These are phyloP conservation scores for Rosa lucieae DNA, from an alignment of 306 rosid genomes.

Conservation along the genomic window DNA sequence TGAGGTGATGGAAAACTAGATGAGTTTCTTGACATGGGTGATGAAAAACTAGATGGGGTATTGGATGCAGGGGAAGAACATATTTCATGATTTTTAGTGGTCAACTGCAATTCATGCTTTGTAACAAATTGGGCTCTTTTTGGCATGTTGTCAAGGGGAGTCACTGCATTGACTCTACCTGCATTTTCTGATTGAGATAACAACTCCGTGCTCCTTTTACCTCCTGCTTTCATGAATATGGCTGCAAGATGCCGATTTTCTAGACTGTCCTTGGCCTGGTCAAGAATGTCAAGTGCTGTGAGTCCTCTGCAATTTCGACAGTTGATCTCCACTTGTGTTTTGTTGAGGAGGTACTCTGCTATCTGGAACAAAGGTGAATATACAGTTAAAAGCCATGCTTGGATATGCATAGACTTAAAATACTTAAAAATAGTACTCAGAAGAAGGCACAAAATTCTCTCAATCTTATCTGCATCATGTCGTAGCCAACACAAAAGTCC, in stretches of 20 bases:
- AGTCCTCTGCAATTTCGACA: constrained; percentile 47
- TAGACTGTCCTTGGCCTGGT: constrained; percentile 36
- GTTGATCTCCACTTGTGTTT: constrained; percentile 45
- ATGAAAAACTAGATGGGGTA: constrained; percentile 16
- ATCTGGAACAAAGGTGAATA: constrained; percentile 40
- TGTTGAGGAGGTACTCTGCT: constrained; percentile 56
- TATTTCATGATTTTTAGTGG: neutral
- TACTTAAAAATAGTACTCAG: neutral
- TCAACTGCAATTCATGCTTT: constrained; percentile 17
- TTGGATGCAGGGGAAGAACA: constrained; percentile 3
- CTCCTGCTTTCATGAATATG: constrained; percentile 45
- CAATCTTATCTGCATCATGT: neutral
- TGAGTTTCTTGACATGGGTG: constrained; percentile 20
- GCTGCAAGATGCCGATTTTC: constrained; percentile 42
- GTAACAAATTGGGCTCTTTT: constrained; percentile 8
- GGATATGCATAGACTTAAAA: neutral
- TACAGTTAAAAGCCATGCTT: neutral
- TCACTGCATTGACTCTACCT: neutral
- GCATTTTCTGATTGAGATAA: constrained; percentile 27
- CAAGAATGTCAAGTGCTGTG: constrained; percentile 65
- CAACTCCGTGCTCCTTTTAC: constrained; percentile 42
- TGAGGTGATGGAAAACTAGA: constrained; percentile 29
- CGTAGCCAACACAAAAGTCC: neutral
- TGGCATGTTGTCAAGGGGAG: constrained; percentile 9
- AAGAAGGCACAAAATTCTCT: neutral